phyloP scores from a whole-genome alignment of 768 basidiomycete genomes.

The Termitomyces sp. region DNA sequence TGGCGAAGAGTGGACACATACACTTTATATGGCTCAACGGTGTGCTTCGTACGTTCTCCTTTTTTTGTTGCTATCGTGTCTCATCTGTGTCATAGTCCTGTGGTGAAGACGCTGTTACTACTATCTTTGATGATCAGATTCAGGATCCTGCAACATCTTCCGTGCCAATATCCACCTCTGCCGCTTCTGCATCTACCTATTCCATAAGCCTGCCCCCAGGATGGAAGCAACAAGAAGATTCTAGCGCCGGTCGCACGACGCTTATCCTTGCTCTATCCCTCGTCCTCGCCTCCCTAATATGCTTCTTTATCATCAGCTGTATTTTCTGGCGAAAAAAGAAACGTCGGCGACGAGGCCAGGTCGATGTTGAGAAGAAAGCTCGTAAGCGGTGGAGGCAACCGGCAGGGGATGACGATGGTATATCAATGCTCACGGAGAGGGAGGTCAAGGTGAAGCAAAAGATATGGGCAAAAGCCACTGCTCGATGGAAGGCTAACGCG shows the following conservation, averaged over 20 bases:
- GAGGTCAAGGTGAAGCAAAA: constrained; percentile 47
- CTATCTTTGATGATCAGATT: constrained; percentile 27
- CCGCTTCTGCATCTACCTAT: constrained; percentile 17
- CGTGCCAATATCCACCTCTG: constrained; percentile 12
- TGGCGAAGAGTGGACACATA: constrained; percentile 54
- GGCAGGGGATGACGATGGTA: constrained; percentile 23
- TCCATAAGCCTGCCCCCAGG: constrained; percentile 46
- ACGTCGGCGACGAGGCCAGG: constrained; percentile 22
- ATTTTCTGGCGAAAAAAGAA: constrained; percentile 52
- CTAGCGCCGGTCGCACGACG: constrained; percentile 28
- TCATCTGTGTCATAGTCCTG: constrained; percentile 14
- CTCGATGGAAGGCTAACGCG: constrained; percentile 63
- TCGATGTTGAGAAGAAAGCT: constrained; percentile 49
- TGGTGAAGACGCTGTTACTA: constrained; percentile 16
- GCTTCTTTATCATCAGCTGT: constrained; percentile 53
- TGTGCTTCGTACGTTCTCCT: constrained; percentile 42
- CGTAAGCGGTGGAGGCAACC: constrained; percentile 19
- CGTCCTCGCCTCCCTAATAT: constrained; percentile 55
- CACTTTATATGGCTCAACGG: constrained; percentile 66
- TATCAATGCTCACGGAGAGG: constrained; percentile 27
- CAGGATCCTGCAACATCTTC: constrained; percentile 16
- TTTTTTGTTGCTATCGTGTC: background rate
- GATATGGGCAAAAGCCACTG: constrained; percentile 59
- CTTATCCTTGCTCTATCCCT: constrained; percentile 56
- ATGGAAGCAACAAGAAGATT: constrained; percentile 31